A percentile compares a stretch with the other conserved stretches of the same genome.
Evolutionary conservation across 257 asterid genomes (phyloP).

Genomic region (Schizonepeta tenuifolia): DNA sequence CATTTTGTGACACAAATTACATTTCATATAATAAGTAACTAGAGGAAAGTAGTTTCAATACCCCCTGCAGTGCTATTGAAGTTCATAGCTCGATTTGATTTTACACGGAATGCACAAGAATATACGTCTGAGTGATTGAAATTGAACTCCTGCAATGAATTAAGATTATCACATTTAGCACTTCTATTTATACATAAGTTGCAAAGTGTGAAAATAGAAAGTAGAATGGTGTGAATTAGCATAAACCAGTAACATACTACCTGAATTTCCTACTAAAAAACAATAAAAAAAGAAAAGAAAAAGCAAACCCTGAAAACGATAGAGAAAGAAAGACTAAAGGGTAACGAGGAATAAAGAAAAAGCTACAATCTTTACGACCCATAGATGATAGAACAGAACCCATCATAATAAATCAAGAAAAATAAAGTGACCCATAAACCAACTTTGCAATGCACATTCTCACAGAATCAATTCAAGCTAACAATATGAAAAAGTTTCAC

Average conservation of each 20-base stretch:
- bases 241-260: conserved; percentile 38
- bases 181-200: conserved; percentile 43
- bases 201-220: conserved; percentile 41
- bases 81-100: conserved; percentile 53
- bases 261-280: conserved; percentile 31
- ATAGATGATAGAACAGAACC: conserved; percentile 14
- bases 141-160: conserved; percentile 48
- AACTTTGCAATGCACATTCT: conserved; percentile 35
- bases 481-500: conserved; percentile 22
- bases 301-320: conserved; percentile 44
- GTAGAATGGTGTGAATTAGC: conserved; percentile 29
- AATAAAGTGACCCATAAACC: conserved; percentile 26
- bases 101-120: conserved; percentile 12
- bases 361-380: conserved; percentile 45
- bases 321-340: conserved; percentile 23
- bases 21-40: conserved; percentile 4
- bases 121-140: conserved; percentile 29
- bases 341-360: conserved; percentile 26
- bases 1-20: background rate
- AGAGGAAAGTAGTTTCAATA: conserved; percentile 41
- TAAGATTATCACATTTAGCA: conserved; percentile 35
- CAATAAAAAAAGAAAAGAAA: conserved; percentile 34
- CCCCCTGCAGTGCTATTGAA: conserved; percentile 47
- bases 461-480: conserved; percentile 40
- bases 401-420: conserved; percentile 34